A percentile compares a stretch with the other conserved stretches of the same genome.
Conservation (phyloP, 2,329 filamentous ascomycete species). For the Aspergillus spinulosporus region DNA sequence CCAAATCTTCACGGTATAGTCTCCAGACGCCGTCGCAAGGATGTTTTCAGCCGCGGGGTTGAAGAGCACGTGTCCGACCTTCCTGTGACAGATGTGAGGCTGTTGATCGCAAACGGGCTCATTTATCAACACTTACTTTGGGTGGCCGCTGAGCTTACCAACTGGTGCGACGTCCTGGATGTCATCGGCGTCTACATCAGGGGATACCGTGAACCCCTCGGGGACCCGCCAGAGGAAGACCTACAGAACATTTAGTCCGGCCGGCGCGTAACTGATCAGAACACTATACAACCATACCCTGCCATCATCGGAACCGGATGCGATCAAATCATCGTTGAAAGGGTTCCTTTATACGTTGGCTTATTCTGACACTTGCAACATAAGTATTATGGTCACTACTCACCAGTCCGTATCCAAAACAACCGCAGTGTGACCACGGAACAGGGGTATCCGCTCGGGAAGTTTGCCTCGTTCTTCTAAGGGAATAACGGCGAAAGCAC, state of each 20-base stretch:
- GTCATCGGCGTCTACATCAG: conserved; percentile 73
- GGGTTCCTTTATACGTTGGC: conserved; percentile 67
- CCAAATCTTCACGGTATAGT: conserved; percentile 97
- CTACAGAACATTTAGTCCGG: conserved; percentile 27
- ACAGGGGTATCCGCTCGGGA: conserved; percentile 89
- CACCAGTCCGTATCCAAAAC: conserved; percentile 98
- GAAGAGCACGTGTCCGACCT: conserved; percentile 97
- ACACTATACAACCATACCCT: conserved; percentile 56
- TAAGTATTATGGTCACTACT: conserved; percentile 31
- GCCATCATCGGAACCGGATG: conserved; percentile 92
- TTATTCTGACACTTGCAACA: neutral
- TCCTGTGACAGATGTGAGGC: conserved; percentile 56
- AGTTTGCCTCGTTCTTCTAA: conserved; percentile 84
- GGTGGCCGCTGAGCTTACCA: conserved; percentile 80
- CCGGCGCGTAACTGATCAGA: neutral
- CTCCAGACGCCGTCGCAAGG: conserved; percentile 90
- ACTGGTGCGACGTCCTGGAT: conserved; percentile 77
- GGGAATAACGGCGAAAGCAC: conserved; percentile 94
- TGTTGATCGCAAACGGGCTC: neutral
- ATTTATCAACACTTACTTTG: conserved; percentile 59
- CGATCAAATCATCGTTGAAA: conserved; percentile 90
- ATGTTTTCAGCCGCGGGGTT: conserved; percentile 96
- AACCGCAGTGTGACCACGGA: conserved; percentile 91
- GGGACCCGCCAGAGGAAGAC: conserved; percentile 97
- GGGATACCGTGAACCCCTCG: conserved; percentile 78